Conservation (phyloP, 2,329 filamentous ascomycete species). For the Emericellopsis atlantica region DNA sequence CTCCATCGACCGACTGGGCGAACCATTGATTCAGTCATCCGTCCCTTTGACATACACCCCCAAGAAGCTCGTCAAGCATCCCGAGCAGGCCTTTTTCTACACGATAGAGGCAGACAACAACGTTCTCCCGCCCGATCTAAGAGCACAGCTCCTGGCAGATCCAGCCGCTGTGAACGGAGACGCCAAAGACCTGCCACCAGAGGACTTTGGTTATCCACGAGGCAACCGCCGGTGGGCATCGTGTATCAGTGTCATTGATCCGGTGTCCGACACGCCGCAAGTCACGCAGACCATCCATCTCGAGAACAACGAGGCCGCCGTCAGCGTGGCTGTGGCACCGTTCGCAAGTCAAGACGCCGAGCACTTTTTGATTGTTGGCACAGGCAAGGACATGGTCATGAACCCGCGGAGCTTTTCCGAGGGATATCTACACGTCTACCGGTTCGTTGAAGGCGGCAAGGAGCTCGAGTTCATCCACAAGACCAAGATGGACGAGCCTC, state of each 20-base stretch:
- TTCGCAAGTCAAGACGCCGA: conserved; percentile 87
- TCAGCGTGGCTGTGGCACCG: conserved; percentile 71
- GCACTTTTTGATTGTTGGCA: conserved; percentile 85
- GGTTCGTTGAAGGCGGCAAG: conserved; percentile 75
- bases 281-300: conserved; percentile 72
- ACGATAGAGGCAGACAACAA: conserved; percentile 92
- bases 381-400: conserved; percentile 77
- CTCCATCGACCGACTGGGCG: conserved; percentile 73
- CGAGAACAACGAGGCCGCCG: conserved; percentile 80
- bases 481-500: conserved; percentile 81
- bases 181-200: conserved; percentile 54
- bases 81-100: conserved; percentile 81
- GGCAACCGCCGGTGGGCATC: conserved; percentile 86
- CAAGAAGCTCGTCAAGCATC: conserved; percentile 75
- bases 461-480: conserved; percentile 93
- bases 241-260: conserved; percentile 86
- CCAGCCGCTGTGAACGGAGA: conserved; percentile 61
- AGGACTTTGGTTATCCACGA: conserved; percentile 81
- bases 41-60: conserved; percentile 86
- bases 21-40: conserved; percentile 76
- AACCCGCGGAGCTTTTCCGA: conserved; percentile 63
- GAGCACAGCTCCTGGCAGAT: conserved; percentile 61
- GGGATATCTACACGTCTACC: conserved; percentile 86
- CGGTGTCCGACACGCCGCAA: conserved; percentile 53
- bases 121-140: conserved; percentile 68